phyloP scores from a whole-genome alignment of 2,329 filamentous ascomycete genomes.

The Paracoccidioides brasiliensis region DNA sequence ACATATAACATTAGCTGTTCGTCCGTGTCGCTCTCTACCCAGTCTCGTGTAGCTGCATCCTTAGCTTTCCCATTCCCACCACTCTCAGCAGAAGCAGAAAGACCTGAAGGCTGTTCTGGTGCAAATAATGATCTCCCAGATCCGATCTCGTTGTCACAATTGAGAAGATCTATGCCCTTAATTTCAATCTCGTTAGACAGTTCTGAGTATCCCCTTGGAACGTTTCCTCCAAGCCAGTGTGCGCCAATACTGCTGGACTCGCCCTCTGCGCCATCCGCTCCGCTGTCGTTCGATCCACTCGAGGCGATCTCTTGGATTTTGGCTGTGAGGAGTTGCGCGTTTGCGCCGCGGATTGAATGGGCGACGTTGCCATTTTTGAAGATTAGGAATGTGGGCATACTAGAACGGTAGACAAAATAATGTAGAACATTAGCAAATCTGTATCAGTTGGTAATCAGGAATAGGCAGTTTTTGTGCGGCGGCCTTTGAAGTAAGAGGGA shows the following conservation, averaged over 20 bases:
- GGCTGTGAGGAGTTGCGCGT: slow-evolving; percentile 55
- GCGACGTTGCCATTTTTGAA: slow-evolving; percentile 59
- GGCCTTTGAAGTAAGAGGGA: background rate
- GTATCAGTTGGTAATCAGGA: background rate
- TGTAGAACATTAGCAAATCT: background rate
- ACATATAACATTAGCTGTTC: slow-evolving; percentile 90
- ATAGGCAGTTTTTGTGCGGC: background rate
- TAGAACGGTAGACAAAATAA: slow-evolving; percentile 13
- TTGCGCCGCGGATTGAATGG: slow-evolving; percentile 60
- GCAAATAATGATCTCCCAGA: slow-evolving; percentile 63
- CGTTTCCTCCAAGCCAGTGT: slow-evolving; percentile 57
- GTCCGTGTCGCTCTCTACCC: slow-evolving; percentile 92
- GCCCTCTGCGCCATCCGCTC: slow-evolving; percentile 29
- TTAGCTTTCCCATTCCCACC: slow-evolving; percentile 37
- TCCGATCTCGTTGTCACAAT: slow-evolving; percentile 66
- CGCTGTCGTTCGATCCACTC: slow-evolving; percentile 37
- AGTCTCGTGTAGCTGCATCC: slow-evolving; percentile 52
- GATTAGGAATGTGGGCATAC: slow-evolving; percentile 85
- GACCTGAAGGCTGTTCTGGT: slow-evolving; percentile 48
- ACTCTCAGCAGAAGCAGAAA: slow-evolving; percentile 25
- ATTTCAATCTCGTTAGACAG: slow-evolving; percentile 71
- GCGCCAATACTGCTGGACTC: slow-evolving; percentile 30
- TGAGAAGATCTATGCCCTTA: slow-evolving; percentile 72
- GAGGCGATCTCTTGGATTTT: slow-evolving; percentile 55
- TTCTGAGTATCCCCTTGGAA: slow-evolving; percentile 71